phyloP scores from a whole-genome alignment of 305 asterid genomes.

The Euphrasia arctica region DNA sequence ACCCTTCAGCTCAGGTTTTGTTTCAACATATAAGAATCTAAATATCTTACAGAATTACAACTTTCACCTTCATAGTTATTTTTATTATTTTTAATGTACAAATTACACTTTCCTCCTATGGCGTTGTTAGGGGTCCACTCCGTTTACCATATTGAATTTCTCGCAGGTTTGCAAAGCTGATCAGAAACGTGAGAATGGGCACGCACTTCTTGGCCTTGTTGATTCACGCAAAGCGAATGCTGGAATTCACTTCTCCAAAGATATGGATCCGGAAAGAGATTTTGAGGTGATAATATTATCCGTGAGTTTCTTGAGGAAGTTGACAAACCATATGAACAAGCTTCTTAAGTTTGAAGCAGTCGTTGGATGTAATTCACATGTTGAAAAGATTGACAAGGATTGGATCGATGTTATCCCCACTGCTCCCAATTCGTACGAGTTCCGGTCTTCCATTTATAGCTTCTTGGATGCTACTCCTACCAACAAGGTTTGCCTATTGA shows the following conservation, averaged over 20 bases:
- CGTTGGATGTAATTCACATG: slow-evolving; percentile 39
- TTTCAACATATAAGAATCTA: too few relatives aligned
- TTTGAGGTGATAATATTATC: slow-evolving; percentile 58
- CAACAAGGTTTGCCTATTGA: slow-evolving; percentile 53
- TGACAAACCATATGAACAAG: slow-evolving; percentile 47
- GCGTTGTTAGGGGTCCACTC: too few relatives aligned
- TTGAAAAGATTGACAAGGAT: slow-evolving; percentile 59
- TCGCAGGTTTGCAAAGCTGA: slow-evolving; percentile 51
- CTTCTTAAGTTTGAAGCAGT: slow-evolving; percentile 61
- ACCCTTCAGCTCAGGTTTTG: too few relatives aligned
- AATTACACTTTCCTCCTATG: too few relatives aligned
- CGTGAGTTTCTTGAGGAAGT: slow-evolving; percentile 53
- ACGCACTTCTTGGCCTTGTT: slow-evolving; percentile 57
- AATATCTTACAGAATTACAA: too few relatives aligned
- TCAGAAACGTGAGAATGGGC: slow-evolving; percentile 29
- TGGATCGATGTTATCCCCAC: slow-evolving; percentile 74
- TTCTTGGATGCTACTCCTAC: slow-evolving; percentile 53
- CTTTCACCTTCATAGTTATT: too few relatives aligned
- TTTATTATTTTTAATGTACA: too few relatives aligned
- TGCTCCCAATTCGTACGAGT: slow-evolving; percentile 64
- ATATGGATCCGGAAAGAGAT: slow-evolving; percentile 35
- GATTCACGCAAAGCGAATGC: slow-evolving; percentile 51
- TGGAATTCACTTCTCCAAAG: slow-evolving; percentile 48
- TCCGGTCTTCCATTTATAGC: slow-evolving; percentile 59
- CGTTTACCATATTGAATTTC: neutral